Evolutionary conservation across 192 early-diverging fungal species (phyloP).

Genomic region (Coemansia sp.): DNA sequence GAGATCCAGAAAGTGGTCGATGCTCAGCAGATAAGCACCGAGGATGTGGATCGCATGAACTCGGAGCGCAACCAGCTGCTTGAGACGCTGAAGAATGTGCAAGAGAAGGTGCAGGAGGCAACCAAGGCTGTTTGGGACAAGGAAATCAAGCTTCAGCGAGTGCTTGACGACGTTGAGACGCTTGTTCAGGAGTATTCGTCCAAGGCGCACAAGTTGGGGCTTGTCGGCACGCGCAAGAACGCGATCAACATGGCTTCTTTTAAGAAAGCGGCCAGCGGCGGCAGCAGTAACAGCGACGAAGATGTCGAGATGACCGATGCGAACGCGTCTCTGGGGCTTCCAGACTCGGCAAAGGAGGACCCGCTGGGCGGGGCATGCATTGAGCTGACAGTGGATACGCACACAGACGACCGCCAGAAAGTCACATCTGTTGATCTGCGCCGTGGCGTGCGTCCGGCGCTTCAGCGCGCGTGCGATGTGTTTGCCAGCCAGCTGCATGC

Average conservation of each 20-base stretch:
- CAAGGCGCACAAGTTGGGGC: constrained; percentile 50
- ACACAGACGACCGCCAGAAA: constrained; percentile 38
- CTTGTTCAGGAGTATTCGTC: constrained; percentile 46
- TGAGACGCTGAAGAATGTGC: constrained; percentile 55
- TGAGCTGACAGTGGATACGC: constrained; percentile 40
- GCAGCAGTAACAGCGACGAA: constrained; percentile 7
- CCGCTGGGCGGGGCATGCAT: constrained; percentile 47
- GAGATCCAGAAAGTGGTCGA: constrained; percentile 68
- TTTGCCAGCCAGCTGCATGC: constrained; percentile 50
- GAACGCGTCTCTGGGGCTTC: constrained; percentile 1
- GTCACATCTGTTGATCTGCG: constrained; percentile 52
- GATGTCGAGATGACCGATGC: constrained; percentile 20
- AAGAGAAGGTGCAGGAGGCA: constrained; percentile 61
- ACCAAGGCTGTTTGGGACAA: constrained; percentile 64
- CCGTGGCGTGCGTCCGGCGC: constrained; percentile 43
- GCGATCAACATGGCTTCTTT: constrained; percentile 5
- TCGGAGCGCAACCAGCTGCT: constrained; percentile 71
- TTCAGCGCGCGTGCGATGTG: constrained; percentile 47
- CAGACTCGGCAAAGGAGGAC: constrained; percentile 30
- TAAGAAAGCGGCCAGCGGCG: background rate
- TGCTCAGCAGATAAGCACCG: constrained; percentile 72
- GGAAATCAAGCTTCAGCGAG: constrained; percentile 70
- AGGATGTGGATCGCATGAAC: constrained; percentile 82
- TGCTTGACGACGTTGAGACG: constrained; percentile 63
- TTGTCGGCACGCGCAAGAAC: constrained; percentile 35